Evolutionary conservation across 176 grass and related monocot genomes (phyloP).

Genomic region (Pontederia paniculata): DNA sequence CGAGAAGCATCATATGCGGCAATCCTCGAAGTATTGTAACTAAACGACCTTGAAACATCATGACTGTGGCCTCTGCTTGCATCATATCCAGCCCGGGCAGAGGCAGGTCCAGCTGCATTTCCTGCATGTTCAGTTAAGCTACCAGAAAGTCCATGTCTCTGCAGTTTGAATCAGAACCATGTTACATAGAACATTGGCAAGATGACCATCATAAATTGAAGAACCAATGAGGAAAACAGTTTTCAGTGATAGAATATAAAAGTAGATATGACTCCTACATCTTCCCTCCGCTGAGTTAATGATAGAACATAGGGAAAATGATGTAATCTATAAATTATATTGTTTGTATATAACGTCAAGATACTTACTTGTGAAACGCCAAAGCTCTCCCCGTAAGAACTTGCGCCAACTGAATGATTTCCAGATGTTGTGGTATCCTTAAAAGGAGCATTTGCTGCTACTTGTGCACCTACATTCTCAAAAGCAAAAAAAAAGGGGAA

Average conservation of each 20-base stretch:
- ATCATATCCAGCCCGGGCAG: slow-evolving; percentile 39
- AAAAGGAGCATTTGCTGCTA: slow-evolving; percentile 29
- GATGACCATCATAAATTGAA: neutral
- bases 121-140: slow-evolving; percentile 32
- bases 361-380: slow-evolving; percentile 38
- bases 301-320: neutral
- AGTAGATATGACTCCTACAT: too few species aligned
- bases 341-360: neutral
- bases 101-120: slow-evolving; percentile 27
- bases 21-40: slow-evolving; percentile 27
- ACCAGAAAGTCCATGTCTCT: slow-evolving; percentile 32
- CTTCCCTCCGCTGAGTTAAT: too few species aligned
- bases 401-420: slow-evolving; percentile 34
- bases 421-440: slow-evolving; percentile 47
- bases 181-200: neutral
- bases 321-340: neutral
- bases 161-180: slow-evolving; percentile 17
- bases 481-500: neutral
- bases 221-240: slow-evolving; percentile 6
- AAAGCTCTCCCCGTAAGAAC: slow-evolving; percentile 43
- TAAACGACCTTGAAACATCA: slow-evolving; percentile 30
- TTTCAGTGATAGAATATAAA: neutral
- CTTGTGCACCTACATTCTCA: slow-evolving; percentile 27
- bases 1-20: slow-evolving; percentile 38
- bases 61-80: slow-evolving; percentile 31